These are phyloP conservation scores for Acaromyces ingoldii DNA, from an alignment of 1,284 basidiomycete species.

Conservation along the genomic window DNA sequence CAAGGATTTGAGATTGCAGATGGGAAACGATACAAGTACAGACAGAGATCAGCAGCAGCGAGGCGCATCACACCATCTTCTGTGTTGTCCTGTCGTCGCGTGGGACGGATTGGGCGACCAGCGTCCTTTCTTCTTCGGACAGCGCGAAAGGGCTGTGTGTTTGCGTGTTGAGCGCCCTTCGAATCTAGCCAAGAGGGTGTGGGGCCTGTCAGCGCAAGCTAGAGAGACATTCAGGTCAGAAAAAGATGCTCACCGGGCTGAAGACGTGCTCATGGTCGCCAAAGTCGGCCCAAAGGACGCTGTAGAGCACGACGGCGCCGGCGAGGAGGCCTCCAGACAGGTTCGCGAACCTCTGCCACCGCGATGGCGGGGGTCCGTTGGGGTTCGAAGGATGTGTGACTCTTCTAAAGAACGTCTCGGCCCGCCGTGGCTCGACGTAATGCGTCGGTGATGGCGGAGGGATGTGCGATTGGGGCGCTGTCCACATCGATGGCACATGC, in stretches of 20 bases:
- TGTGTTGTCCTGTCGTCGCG: no score
- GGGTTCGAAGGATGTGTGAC: neutral
- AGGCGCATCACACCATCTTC: no score
- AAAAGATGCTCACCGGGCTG: neutral
- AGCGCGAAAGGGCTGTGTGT: neutral
- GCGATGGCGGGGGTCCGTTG: neutral
- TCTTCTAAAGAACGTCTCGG: conserved; percentile 5
- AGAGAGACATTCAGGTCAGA: neutral
- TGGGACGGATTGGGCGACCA: no score
- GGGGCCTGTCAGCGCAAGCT: neutral
- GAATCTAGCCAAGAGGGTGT: neutral
- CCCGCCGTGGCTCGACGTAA: no score
- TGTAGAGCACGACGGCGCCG: neutral
- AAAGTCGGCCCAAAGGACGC: conserved; percentile 3
- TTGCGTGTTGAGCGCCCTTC: neutral
- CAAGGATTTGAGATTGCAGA: no score
- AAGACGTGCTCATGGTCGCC: conserved; percentile 6
- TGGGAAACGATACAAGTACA: no score
- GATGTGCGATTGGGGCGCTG: conserved; percentile 6
- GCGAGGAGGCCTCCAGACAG: neutral
- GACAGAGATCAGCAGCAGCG: no score
- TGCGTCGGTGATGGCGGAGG: conserved; percentile 1
- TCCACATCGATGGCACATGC: neutral
- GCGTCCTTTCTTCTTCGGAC: conserved; percentile 1
- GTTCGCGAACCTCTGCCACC: neutral